Percentiles rank a stretch among this genome's conserved stretches.
phyloP scores from a whole-genome alignment of 306 rosid species.

The Citrullus colocynthis region DNA sequence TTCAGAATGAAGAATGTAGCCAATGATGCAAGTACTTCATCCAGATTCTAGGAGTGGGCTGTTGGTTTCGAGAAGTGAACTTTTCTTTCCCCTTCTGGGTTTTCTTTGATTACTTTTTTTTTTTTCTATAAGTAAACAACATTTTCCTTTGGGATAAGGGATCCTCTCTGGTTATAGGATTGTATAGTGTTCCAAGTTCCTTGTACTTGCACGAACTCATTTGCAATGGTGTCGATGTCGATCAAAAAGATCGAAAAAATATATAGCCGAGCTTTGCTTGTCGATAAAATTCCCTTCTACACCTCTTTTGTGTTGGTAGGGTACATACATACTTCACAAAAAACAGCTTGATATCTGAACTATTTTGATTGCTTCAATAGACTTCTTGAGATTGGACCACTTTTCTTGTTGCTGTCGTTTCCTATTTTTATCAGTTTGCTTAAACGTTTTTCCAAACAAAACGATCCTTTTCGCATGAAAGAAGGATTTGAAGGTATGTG shows the following conservation, averaged over 20 bases:
- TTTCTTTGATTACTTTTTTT: constrained; percentile 21
- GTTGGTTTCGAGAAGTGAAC: constrained; percentile 6
- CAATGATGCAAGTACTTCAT: constrained; percentile 39
- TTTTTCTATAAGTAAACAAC: neutral
- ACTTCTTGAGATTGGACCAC: neutral
- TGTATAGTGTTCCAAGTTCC: neutral
- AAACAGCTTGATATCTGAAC: neutral
- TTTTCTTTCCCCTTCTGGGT: neutral
- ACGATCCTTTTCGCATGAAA: neutral
- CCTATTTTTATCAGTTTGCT: neutral
- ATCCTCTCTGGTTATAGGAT: neutral
- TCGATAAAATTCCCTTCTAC: neutral
- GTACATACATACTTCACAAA: neutral
- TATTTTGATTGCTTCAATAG: neutral
- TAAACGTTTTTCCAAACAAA: neutral
- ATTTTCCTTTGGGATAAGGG: neutral
- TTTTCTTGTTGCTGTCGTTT: neutral
- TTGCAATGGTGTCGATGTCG: neutral
- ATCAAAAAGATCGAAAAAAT: neutral
- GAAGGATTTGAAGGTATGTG: neutral
- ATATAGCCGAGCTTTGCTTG: neutral
- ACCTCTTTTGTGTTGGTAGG: neutral
- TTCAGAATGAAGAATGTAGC: constrained; percentile 43
- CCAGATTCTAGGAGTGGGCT: constrained; percentile 10
- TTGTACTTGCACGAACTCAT: neutral